These are phyloP conservation scores for Cadophora luteo-olivacea DNA, from an alignment of 2,329 filamentous ascomycete genomes.

Conservation along the genomic window DNA sequence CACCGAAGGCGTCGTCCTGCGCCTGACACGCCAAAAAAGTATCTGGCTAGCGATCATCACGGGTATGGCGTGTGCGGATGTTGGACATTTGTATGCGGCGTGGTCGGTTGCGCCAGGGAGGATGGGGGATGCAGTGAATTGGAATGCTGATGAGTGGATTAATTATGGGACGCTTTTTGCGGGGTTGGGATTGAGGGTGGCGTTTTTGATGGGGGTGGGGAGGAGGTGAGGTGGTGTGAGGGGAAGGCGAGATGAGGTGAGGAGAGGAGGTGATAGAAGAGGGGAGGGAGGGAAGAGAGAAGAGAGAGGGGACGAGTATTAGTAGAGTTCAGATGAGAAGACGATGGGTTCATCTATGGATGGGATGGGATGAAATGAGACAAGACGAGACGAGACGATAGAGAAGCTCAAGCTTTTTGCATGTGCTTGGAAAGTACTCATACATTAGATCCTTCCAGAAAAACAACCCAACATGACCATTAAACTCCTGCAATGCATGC, in stretches of 20 bases:
- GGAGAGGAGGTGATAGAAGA: too few species aligned
- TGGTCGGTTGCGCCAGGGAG: conserved; percentile 44
- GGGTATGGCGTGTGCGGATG: conserved; percentile 40
- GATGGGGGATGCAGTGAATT: conserved; percentile 40
- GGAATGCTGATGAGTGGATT: conserved; percentile 48
- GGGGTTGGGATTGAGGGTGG: conserved; percentile 45
- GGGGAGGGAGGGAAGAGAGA: too few species aligned
- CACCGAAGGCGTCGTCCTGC: conserved; percentile 42
- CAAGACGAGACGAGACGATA: too few species aligned
- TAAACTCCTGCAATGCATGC: conserved; percentile 8
- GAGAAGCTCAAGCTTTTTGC: too few species aligned
- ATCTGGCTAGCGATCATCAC: conserved; percentile 42
- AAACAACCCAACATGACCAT: too few species aligned
- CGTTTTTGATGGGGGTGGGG: conserved; percentile 47
- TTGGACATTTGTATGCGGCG: conserved; percentile 45
- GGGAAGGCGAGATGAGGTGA: not conserved
- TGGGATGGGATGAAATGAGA: not conserved
- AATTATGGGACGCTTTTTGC: conserved; percentile 46
- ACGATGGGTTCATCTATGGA: too few species aligned
- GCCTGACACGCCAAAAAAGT: conserved; percentile 39
- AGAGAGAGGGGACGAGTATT: too few species aligned
- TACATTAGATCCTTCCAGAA: too few species aligned
- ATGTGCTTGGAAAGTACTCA: not conserved
- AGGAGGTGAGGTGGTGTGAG: conserved; percentile 23
- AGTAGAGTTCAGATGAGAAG: too few species aligned